A percentile compares a stretch with the other conserved stretches of the same genome.
Evolutionary conservation across 805 yeast species (phyloP).

Genomic region (Kodamaea laetipori): DNA sequence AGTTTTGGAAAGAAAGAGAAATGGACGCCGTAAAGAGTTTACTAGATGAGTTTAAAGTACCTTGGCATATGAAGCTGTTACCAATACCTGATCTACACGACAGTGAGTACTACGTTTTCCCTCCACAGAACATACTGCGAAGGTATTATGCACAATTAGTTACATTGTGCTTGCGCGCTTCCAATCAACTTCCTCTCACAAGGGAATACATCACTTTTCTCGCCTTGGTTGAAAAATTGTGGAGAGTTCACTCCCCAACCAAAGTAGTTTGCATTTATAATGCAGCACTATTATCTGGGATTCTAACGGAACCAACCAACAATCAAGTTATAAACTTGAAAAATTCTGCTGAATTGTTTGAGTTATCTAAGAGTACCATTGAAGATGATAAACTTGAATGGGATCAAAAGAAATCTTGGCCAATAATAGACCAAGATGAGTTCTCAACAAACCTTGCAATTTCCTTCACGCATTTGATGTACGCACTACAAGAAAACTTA

Average conservation of each 20-base stretch:
- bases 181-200: constrained; percentile 37
- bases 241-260: constrained; percentile 59
- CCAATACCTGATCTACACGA: constrained; percentile 33
- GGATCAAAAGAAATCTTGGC: constrained; percentile 35
- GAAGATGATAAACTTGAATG: constrained; percentile 34
- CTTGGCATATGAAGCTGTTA: constrained; percentile 32
- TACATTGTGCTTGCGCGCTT: constrained; percentile 4
- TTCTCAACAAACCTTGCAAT: constrained; percentile 50
- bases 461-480: constrained; percentile 49
- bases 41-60: constrained; percentile 31
- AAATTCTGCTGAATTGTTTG: constrained; percentile 26
- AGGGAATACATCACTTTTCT: constrained; percentile 47
- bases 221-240: constrained; percentile 47
- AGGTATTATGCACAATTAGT: too few species aligned
- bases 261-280: constrained; percentile 51
- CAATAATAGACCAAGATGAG: constrained; percentile 47
- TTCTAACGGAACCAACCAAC: constrained; percentile 26
- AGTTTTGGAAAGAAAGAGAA: constrained; percentile 36
- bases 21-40: constrained; percentile 24
- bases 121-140: too few species aligned
- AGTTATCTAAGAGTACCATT: constrained; percentile 29
- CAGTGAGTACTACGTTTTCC: constrained; percentile 17
- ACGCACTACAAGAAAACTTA: constrained; percentile 45
- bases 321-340: constrained; percentile 30
- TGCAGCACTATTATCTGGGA: constrained; percentile 42